A percentile compares a stretch with the other conserved stretches of the same genome.
Evolutionary conservation across 352 stramenopile species (phyloP).

Genomic region (Pelagophyceae sp.): DNA sequence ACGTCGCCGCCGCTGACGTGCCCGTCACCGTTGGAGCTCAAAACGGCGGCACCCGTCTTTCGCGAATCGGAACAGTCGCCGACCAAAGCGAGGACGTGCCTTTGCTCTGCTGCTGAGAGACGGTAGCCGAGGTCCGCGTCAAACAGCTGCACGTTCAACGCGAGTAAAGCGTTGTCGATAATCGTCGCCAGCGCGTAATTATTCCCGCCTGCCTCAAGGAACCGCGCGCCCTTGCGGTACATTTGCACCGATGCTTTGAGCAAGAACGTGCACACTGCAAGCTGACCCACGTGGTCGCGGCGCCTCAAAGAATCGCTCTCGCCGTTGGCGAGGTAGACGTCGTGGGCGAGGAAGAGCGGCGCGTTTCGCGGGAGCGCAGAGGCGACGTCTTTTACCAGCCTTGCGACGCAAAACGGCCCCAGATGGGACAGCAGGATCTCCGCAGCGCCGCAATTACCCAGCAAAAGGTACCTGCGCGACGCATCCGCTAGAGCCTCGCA

Average conservation of each 20-base stretch:
- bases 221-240: background rate
- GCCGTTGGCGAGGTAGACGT: no score
- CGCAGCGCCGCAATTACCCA: background rate
- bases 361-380: no score
- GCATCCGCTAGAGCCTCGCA: constrained; percentile 1
- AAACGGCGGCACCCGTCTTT: no score
- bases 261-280: background rate
- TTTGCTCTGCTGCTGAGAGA: background rate
- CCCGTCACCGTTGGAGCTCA: no score
- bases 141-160: background rate
- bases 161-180: background rate
- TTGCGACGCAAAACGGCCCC: background rate
- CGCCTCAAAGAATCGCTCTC: background rate
- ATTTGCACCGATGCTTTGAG: background rate
- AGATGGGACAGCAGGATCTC: background rate
- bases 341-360: background rate
- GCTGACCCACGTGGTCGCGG: background rate
- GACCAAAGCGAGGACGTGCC: background rate
- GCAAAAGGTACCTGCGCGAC: background rate
- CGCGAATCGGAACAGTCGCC: no score
- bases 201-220: background rate
- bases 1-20: background rate
- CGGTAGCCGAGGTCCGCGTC: background rate
- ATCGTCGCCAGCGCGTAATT: background rate
- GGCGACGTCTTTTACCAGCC: no score